These are phyloP conservation scores for Calocybe gangraenosa DNA, from an alignment of 768 basidiomycete genomes.

Conservation along the genomic window DNA sequence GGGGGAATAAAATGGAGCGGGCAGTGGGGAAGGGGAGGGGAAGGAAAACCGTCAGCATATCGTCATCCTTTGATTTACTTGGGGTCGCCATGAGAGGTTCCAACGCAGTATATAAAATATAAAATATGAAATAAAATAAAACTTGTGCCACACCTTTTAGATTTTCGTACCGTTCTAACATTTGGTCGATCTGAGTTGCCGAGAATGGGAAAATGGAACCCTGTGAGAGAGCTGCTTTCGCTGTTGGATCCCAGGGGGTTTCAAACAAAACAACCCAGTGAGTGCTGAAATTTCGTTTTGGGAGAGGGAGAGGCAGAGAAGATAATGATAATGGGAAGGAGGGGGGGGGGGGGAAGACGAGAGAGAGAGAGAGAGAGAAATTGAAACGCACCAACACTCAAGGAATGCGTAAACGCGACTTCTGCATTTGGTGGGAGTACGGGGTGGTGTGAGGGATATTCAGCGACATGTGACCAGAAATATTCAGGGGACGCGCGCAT, in stretches of 20 bases:
- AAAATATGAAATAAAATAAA: too few relatives aligned
- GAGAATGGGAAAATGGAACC: conserved; percentile 34
- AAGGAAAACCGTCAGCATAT: too few relatives aligned
- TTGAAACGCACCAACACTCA: conserved; percentile 1
- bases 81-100: too few relatives aligned
- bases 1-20: too few relatives aligned
- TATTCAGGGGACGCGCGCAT: conserved; percentile 24
- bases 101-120: too few relatives aligned
- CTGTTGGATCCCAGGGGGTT: too few relatives aligned
- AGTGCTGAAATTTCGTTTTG: conserved; percentile 1
- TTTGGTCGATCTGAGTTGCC: conserved; percentile 31
- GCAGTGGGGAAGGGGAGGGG: too few relatives aligned
- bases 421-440: conserved; percentile 18
- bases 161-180: conserved; percentile 31
- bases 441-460: conserved; percentile 37
- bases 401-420: background rate
- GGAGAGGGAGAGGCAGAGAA: too few relatives aligned
- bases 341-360: background rate
- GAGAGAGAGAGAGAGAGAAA: background rate
- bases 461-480: conserved; percentile 40
- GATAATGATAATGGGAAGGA: background rate
- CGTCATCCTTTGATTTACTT: too few relatives aligned
- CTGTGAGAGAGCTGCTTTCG: conserved; percentile 23
- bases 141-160: conserved; percentile 28
- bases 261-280: conserved; percentile 7